These are phyloP conservation scores for Fusarium sp. DNA, from an alignment of 2,329 filamentous ascomycete species.

Conservation along the genomic window DNA sequence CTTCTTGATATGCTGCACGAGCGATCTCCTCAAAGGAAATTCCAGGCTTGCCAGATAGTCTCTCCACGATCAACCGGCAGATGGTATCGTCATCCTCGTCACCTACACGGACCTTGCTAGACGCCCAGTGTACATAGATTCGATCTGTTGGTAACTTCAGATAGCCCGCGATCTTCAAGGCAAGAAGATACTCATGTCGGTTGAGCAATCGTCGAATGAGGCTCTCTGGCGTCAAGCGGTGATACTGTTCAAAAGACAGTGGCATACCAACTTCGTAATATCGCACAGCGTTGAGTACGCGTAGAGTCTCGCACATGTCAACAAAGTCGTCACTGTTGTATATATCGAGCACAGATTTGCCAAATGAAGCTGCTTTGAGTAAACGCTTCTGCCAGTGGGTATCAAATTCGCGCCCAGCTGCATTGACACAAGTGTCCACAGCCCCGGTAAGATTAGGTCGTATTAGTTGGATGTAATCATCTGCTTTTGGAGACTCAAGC, in stretches of 20 bases:
- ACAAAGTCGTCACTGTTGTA: slow-evolving; percentile 99
- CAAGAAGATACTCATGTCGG: slow-evolving; percentile 89
- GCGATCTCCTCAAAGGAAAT: slow-evolving; percentile 98
- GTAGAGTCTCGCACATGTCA: slow-evolving; percentile 94
- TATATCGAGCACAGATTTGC: slow-evolving; percentile 95
- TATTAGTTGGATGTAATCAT: slow-evolving; percentile 97
- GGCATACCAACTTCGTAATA: slow-evolving; percentile 92
- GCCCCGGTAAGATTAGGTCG: slow-evolving; percentile 87
- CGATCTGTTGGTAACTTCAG: slow-evolving; percentile 85
- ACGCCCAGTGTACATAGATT: slow-evolving; percentile 98
- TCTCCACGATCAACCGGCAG: slow-evolving; percentile 85
- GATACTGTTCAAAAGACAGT: slow-evolving; percentile 92
- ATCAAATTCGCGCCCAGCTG: slow-evolving; percentile 91
- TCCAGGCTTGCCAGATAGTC: slow-evolving; percentile 85
- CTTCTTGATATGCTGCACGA: slow-evolving; percentile 92
- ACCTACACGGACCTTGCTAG: slow-evolving; percentile 88
- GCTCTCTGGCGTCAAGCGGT: slow-evolving; percentile 87
- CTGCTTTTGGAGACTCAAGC: slow-evolving; percentile 93
- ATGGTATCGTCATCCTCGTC: slow-evolving; percentile 88
- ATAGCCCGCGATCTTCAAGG: slow-evolving; percentile 87
- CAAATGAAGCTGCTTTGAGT: slow-evolving; percentile 95
- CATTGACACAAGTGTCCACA: slow-evolving; percentile 92
- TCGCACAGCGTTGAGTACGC: slow-evolving; percentile 90
- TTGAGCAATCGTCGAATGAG: slow-evolving; percentile 88
- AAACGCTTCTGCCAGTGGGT: slow-evolving; percentile 94